Evolutionary conservation across 2,329 filamentous ascomycete genomes (phyloP).

Genomic region (Basipetospora sp.): DNA sequence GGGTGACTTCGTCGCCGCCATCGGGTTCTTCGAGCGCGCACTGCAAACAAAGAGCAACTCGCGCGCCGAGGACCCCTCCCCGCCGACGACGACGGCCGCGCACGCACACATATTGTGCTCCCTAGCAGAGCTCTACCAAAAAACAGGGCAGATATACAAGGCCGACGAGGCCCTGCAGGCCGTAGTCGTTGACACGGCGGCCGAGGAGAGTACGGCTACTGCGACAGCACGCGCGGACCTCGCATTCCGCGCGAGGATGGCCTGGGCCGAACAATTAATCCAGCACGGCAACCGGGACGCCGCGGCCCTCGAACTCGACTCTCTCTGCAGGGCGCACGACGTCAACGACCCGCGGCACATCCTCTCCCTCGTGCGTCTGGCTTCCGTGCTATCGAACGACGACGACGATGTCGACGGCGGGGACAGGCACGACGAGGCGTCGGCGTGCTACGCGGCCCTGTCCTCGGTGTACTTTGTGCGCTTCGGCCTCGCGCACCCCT

Average conservation of each 20-base stretch:
- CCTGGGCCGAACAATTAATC: neutral
- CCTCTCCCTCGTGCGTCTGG: no score
- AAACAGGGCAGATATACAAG: neutral
- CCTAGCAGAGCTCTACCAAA: neutral
- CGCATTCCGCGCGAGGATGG: neutral
- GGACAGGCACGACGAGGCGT: neutral
- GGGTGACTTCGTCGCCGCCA: neutral
- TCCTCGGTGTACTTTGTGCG: neutral
- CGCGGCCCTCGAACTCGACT: neutral
- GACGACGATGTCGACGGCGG: no score
- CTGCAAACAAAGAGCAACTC: no score
- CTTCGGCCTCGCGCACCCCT: conserved; percentile 1
- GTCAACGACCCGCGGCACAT: no score
- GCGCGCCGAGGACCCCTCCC: no score
- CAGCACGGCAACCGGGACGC: neutral
- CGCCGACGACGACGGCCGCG: no score
- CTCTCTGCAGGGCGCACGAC: no score
- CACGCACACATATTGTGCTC: neutral
- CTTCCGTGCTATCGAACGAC: no score
- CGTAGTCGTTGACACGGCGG: no score
- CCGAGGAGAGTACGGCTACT: no score
- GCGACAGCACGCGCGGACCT: no score
- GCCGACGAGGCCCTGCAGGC: neutral
- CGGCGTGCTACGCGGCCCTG: neutral
- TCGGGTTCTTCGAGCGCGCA: neutral